Percentiles rank a stretch among this genome's conserved stretches.
These are phyloP conservation scores for Diaporthe eres DNA, from an alignment of 2,329 filamentous ascomycete genomes.

Conservation along the genomic window DNA sequence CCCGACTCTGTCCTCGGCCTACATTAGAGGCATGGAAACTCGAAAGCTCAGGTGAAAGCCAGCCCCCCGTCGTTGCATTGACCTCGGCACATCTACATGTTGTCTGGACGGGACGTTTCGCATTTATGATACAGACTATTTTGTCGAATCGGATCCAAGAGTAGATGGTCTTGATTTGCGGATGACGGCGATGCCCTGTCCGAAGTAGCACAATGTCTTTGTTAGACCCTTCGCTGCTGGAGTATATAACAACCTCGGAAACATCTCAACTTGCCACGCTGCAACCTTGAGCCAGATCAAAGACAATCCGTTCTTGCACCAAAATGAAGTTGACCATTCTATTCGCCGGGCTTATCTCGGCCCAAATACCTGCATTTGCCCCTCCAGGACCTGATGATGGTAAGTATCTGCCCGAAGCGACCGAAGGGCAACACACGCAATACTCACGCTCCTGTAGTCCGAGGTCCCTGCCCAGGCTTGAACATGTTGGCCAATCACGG, in stretches of 20 bases:
- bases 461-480: constrained; percentile 34
- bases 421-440: neutral
- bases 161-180: neutral
- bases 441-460: neutral
- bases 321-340: constrained; percentile 1
- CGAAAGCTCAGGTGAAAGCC: neutral
- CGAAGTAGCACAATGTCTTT: neutral
- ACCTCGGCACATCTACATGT: neutral
- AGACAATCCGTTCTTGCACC: too few species aligned
- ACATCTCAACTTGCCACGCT: neutral
- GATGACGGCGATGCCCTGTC: neutral
- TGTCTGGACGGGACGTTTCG: constrained; percentile 9
- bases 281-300: neutral
- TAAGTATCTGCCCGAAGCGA: neutral
- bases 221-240: neutral
- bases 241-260: neutral
- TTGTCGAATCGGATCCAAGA: constrained; percentile 5
- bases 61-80: neutral
- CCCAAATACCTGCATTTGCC: constrained; percentile 21
- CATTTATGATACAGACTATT: neutral
- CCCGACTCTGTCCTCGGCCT: neutral
- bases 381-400: constrained; percentile 35
- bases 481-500: constrained; percentile 39
- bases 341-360: neutral
- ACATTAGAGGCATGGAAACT: neutral